A percentile compares a stretch with the other conserved stretches of the same genome.
These are phyloP conservation scores for Balakata baccata DNA, from an alignment of 345 rosid species.

Conservation along the genomic window DNA sequence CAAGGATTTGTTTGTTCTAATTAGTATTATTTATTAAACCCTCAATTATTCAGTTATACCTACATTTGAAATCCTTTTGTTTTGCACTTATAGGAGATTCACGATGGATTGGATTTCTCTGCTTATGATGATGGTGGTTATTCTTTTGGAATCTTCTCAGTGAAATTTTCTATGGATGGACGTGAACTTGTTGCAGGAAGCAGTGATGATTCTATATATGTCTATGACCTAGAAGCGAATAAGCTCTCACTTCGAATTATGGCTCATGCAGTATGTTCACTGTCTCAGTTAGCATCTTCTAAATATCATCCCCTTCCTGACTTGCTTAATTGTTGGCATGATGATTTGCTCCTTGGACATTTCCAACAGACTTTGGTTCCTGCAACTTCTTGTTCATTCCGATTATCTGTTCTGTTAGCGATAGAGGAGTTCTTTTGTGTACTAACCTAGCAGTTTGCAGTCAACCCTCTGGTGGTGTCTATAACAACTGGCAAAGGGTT, in stretches of 20 bases:
- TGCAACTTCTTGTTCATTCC: background rate
- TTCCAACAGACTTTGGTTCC: conserved; percentile 6
- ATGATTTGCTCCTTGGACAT: background rate
- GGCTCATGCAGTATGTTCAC: conserved; percentile 59
- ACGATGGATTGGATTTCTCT: conserved; percentile 83
- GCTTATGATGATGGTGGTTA: conserved; percentile 46
- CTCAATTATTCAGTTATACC: background rate
- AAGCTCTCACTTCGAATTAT: conserved; percentile 63
- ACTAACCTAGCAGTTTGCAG: background rate
- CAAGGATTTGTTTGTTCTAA: background rate
- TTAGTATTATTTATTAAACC: background rate
- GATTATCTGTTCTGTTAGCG: background rate
- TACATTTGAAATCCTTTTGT: conserved; percentile 15
- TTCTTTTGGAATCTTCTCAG: conserved; percentile 82
- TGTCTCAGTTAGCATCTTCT: background rate
- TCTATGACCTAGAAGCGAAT: conserved; percentile 77
- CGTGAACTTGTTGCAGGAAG: conserved; percentile 90
- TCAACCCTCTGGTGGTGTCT: background rate
- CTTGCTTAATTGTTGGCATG: conserved; percentile 2
- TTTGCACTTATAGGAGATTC: conserved; percentile 72
- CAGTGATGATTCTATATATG: conserved; percentile 71
- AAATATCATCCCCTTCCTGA: background rate
- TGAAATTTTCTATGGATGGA: conserved; percentile 87
- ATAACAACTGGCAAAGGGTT: background rate
- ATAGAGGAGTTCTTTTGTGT: background rate